A percentile compares a stretch with the other conserved stretches of the same genome.
Conservation (phyloP, 768 basidiomycete genomes). For the Clavaria fumosa region DNA sequence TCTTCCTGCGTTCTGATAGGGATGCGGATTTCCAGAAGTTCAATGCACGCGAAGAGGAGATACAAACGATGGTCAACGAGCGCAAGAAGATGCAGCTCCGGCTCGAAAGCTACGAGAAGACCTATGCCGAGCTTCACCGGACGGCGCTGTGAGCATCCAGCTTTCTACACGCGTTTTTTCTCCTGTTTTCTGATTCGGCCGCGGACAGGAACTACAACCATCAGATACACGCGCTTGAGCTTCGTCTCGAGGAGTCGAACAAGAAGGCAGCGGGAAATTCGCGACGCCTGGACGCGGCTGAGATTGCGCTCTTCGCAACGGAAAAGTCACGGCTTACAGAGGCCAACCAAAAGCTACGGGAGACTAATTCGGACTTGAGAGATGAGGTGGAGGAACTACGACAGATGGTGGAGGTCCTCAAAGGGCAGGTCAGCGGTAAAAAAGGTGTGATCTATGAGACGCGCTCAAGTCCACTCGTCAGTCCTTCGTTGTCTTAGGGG, state of each 20-base stretch:
- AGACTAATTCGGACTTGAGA: constrained; percentile 36
- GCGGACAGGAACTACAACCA: constrained; percentile 35
- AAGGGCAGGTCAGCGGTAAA: constrained; percentile 35
- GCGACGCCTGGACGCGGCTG: constrained; percentile 20
- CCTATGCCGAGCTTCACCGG: constrained; percentile 39
- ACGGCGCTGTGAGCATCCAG: constrained; percentile 40
- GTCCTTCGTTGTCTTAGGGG: neutral
- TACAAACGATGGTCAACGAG: constrained; percentile 37
- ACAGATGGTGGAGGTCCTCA: constrained; percentile 56
- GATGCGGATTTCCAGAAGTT: constrained; percentile 60
- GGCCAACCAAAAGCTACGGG: constrained; percentile 36
- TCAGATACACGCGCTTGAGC: constrained; percentile 48
- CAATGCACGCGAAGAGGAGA: constrained; percentile 44
- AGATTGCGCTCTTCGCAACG: constrained; percentile 28
- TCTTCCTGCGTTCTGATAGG: no score
- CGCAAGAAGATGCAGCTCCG: constrained; percentile 54
- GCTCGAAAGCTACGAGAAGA: constrained; percentile 40
- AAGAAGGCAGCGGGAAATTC: constrained; percentile 25
- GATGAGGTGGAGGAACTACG: constrained; percentile 43
- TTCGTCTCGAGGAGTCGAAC: constrained; percentile 32
- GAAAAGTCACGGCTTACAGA: constrained; percentile 33
- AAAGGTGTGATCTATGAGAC: constrained; percentile 30
- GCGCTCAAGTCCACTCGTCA: constrained; percentile 25
- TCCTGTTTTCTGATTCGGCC: neutral
- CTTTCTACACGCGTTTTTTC: neutral